Evolutionary conservation across 2,329 filamentous ascomycete genomes (phyloP).

Genomic region (Penicillium fuscoglaucum): DNA sequence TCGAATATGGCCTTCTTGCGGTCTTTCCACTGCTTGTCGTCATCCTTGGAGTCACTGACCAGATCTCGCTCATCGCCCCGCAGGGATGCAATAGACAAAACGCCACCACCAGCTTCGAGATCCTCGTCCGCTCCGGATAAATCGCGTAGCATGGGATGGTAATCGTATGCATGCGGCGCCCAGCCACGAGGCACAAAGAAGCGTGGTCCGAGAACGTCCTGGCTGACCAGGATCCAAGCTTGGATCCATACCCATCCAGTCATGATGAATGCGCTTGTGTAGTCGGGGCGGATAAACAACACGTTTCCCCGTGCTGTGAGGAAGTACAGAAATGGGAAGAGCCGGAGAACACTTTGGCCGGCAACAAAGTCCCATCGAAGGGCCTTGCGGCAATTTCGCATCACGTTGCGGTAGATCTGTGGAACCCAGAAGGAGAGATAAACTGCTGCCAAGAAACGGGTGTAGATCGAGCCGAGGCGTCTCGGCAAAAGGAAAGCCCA

Average conservation of each 20-base stretch:
- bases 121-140: constrained; percentile 62
- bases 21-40: constrained; percentile 46
- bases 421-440: constrained; percentile 92
- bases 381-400: constrained; percentile 87
- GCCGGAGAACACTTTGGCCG: constrained; percentile 75
- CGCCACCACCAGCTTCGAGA: constrained; percentile 71
- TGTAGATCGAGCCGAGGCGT: constrained; percentile 55
- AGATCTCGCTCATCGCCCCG: constrained; percentile 48
- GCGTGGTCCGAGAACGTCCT: constrained; percentile 84
- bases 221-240: constrained; percentile 71
- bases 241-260: constrained; percentile 85
- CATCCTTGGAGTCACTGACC: constrained; percentile 39
- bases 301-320: constrained; percentile 77
- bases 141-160: constrained; percentile 78
- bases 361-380: constrained; percentile 89
- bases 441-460: constrained; percentile 63
- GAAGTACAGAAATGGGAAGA: constrained; percentile 83
- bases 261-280: constrained; percentile 62
- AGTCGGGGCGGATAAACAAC: constrained; percentile 71
- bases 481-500: constrained; percentile 60
- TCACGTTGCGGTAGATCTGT: constrained; percentile 85
- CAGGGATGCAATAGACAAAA: constrained; percentile 72
- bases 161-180: constrained; percentile 75
- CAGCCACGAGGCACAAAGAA: constrained; percentile 74
- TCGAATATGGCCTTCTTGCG: constrained; percentile 69